A percentile compares a stretch with the other conserved stretches of the same genome.
phyloP scores from a whole-genome alignment of 768 basidiomycete species.

The Russula vinacea region DNA sequence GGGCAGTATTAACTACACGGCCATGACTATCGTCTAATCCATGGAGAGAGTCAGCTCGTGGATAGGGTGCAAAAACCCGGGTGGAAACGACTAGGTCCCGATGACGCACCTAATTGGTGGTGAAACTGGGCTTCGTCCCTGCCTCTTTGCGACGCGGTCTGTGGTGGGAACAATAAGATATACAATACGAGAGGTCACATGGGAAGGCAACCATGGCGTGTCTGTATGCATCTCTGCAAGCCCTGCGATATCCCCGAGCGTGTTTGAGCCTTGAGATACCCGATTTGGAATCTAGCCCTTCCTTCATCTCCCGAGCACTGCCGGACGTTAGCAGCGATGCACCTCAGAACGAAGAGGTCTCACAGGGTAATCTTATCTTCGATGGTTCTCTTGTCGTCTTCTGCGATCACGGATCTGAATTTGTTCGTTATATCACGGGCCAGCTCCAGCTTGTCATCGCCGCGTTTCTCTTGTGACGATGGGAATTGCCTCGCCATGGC shows the following conservation, averaged over 20 bases:
- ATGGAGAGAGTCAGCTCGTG: neutral
- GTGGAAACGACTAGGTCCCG: neutral
- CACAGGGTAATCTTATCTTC: neutral
- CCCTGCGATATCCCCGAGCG: conserved; percentile 2
- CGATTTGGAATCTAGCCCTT: neutral
- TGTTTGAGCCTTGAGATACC: neutral
- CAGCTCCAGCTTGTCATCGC: neutral
- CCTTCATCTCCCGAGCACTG: conserved; percentile 2
- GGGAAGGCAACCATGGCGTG: no score
- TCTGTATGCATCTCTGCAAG: no score
- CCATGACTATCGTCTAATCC: neutral
- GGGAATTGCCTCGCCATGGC: neutral
- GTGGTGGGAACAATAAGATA: neutral
- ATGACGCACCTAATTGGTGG: neutral
- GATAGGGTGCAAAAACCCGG: neutral
- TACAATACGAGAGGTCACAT: no score
- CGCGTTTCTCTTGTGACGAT: neutral
- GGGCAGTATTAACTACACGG: neutral
- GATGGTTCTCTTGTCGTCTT: neutral
- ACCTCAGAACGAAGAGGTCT: neutral
- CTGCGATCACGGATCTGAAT: neutral
- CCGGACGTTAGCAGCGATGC: neutral
- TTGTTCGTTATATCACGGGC: no score
- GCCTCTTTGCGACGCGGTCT: conserved; percentile 10
- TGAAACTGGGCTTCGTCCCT: neutral